These are phyloP conservation scores for Xylariaceae sp. DNA, from an alignment of 2,329 filamentous ascomycete species.

Conservation along the genomic window DNA sequence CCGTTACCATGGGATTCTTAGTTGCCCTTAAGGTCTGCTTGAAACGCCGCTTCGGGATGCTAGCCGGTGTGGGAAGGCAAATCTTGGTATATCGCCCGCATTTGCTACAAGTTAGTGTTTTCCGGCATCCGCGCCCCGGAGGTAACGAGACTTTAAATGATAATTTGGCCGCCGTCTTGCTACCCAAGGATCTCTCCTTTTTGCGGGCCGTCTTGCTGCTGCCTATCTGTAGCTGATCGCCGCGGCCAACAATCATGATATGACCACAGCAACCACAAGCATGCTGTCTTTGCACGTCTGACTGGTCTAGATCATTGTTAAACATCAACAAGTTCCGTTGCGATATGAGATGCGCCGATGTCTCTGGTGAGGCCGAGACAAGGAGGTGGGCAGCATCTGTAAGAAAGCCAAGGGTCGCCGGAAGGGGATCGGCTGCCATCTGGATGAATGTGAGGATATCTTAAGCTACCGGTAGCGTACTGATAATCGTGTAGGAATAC, in stretches of 20 bases:
- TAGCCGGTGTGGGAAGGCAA: conserved; percentile 37
- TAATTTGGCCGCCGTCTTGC: background rate
- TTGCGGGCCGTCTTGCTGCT: conserved; percentile 46
- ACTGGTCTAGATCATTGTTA: conserved; percentile 41
- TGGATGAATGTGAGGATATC: background rate
- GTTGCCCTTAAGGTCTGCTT: conserved; percentile 29
- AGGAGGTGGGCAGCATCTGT: conserved; percentile 59
- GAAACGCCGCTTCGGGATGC: conserved; percentile 22
- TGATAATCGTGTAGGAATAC: no score
- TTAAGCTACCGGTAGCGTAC: no score
- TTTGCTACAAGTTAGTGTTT: conserved; percentile 43
- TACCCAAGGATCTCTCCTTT: conserved; percentile 12
- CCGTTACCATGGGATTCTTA: background rate
- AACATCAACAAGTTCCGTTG: conserved; percentile 48
- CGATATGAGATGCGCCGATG: conserved; percentile 57
- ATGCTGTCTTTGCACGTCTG: conserved; percentile 50
- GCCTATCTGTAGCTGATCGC: conserved; percentile 40
- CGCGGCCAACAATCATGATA: conserved; percentile 53
- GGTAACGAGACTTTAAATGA: background rate
- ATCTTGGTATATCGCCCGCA: conserved; percentile 45
- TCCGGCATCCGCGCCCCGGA: conserved; percentile 26
- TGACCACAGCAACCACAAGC: conserved; percentile 58
- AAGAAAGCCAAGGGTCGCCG: conserved; percentile 41
- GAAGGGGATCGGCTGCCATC: conserved; percentile 27
- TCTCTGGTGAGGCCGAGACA: conserved; percentile 48